Evolutionary conservation across 1,284 basidiomycete species (phyloP).

Genomic region (Dichomitus squalens): DNA sequence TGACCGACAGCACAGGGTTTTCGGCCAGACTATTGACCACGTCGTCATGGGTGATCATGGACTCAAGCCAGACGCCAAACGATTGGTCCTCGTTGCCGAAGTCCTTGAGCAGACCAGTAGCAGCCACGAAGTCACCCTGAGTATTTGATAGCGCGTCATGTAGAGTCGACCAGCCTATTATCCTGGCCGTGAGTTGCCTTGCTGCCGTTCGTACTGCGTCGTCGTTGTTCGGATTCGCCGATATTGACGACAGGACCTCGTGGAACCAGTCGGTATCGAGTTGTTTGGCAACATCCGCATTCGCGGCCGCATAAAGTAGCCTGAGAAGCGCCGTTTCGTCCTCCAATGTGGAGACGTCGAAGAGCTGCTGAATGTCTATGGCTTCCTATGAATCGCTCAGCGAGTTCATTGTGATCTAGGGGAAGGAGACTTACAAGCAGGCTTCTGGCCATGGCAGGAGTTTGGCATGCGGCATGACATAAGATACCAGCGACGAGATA

Average conservation of each 20-base stretch:
- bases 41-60: conserved; percentile 59
- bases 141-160: conserved; percentile 60
- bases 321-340: conserved; percentile 57
- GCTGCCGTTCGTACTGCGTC: conserved; percentile 46
- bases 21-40: conserved; percentile 48
- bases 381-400: conserved; percentile 43
- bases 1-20: conserved; percentile 40
- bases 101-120: conserved; percentile 55
- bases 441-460: conserved; percentile 43
- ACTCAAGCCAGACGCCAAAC: conserved; percentile 70
- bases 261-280: conserved; percentile 45
- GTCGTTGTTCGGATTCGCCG: conserved; percentile 41
- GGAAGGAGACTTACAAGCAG: conserved; percentile 43
- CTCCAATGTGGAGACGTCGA: conserved; percentile 49
- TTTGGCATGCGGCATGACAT: conserved; percentile 63
- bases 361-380: conserved; percentile 54
- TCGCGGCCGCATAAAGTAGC: conserved; percentile 62
- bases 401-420: not conserved
- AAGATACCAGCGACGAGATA: conserved; percentile 62
- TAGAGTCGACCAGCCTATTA: conserved; percentile 62
- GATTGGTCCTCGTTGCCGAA: conserved; percentile 64
- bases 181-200: conserved; percentile 47
- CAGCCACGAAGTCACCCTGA: conserved; percentile 49
- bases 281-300: conserved; percentile 59
- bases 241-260: conserved; percentile 43